A percentile compares a stretch with the other conserved stretches of the same genome.
These are phyloP conservation scores for Colletotrichum acutatum DNA, from an alignment of 2,329 filamentous ascomycete species.

Conservation along the genomic window DNA sequence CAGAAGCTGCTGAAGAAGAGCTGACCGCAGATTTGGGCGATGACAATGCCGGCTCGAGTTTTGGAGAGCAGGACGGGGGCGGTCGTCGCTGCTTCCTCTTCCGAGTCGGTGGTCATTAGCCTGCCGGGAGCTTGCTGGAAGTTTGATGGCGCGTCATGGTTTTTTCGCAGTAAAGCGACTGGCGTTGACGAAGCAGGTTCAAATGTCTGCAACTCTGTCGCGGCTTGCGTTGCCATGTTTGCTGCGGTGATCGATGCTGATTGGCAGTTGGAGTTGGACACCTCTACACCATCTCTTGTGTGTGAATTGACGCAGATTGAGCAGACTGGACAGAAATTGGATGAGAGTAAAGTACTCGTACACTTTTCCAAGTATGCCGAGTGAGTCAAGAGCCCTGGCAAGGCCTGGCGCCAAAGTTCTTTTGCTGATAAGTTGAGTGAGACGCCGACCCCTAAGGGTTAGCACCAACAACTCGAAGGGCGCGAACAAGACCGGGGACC, in stretches of 20 bases:
- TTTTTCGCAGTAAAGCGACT: not conserved
- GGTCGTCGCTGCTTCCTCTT: not conserved
- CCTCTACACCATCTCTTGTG: not conserved
- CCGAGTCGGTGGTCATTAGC: not conserved
- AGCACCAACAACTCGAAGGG: not conserved
- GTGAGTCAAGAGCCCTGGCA: not conserved
- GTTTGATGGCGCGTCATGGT: not conserved
- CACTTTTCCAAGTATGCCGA: not conserved
- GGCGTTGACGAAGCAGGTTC: not conserved
- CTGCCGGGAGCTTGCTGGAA: not conserved
- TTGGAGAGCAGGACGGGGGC: not conserved
- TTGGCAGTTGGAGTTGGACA: not conserved
- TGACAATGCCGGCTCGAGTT: not conserved
- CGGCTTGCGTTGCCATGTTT: not conserved
- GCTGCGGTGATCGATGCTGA: not conserved
- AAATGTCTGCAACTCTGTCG: not conserved
- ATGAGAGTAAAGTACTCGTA: not conserved
- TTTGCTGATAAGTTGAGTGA: not conserved
- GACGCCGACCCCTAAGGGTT: not conserved
- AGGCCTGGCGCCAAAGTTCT: not conserved
- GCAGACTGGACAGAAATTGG: not conserved
- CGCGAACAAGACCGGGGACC: not conserved
- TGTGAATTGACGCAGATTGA: not conserved
- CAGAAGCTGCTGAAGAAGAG: slow-evolving; percentile 12
- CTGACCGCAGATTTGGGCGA: slow-evolving; percentile 10